These are phyloP conservation scores for Suillus subalutaceus DNA, from an alignment of 768 basidiomycete genomes.

Conservation along the genomic window DNA sequence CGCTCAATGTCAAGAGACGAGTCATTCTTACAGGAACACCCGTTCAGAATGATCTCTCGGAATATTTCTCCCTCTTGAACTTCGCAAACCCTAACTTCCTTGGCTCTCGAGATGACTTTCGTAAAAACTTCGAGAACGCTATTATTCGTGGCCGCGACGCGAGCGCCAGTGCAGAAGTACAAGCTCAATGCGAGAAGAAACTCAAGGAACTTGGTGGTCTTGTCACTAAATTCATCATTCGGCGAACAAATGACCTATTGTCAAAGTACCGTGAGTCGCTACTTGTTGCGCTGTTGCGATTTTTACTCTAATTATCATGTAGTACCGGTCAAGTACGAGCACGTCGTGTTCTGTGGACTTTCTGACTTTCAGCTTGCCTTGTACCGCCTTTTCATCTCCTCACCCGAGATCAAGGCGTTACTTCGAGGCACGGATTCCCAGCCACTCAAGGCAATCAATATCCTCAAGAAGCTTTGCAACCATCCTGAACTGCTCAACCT, in stretches of 20 bases:
- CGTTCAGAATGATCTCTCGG: constrained; percentile 92
- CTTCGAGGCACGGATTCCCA: constrained; percentile 88
- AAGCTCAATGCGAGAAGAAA: constrained; percentile 85
- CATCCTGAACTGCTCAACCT: constrained; percentile 90
- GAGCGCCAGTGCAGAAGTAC: constrained; percentile 75
- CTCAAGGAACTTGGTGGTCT: constrained; percentile 86
- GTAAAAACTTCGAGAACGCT: constrained; percentile 92
- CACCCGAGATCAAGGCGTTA: constrained; percentile 89
- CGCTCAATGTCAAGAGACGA: constrained; percentile 83
- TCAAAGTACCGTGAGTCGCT: constrained; percentile 85
- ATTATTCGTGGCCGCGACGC: constrained; percentile 92
- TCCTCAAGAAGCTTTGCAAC: constrained; percentile 94
- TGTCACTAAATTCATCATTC: constrained; percentile 93
- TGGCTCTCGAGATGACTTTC: constrained; percentile 86
- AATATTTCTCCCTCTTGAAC: constrained; percentile 91
- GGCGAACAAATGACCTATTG: constrained; percentile 89
- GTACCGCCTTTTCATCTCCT: constrained; percentile 89
- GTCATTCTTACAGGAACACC: constrained; percentile 95
- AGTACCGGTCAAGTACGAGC: constrained; percentile 99
- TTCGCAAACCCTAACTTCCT: constrained; percentile 93
- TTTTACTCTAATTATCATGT: constrained; percentile 17
- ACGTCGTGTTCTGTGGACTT: constrained; percentile 90
- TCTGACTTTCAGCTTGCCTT: constrained; percentile 83
- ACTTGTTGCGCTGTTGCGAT: neutral
- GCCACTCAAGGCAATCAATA: constrained; percentile 94